phyloP scores from a whole-genome alignment of 2,329 filamentous ascomycete species.

The Apiospora phragmitis region DNA sequence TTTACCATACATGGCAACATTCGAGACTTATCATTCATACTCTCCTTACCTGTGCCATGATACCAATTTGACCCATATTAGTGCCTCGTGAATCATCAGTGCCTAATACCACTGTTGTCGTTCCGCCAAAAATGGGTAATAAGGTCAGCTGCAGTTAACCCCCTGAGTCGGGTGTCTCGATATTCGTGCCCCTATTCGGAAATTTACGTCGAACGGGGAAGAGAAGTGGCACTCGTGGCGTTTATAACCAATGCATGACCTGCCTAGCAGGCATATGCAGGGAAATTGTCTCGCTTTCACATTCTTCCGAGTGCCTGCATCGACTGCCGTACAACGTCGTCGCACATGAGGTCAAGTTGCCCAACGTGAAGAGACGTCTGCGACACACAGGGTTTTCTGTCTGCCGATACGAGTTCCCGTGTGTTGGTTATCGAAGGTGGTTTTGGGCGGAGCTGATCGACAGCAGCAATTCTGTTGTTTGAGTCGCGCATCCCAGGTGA shows the following conservation, averaged over 20 bases:
- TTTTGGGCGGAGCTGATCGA: not conserved
- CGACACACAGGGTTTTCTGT: not conserved
- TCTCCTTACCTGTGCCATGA: fast-evolving
- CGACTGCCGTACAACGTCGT: too few relatives aligned
- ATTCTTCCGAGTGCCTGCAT: not conserved
- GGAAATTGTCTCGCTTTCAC: not conserved
- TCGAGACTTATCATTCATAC: not conserved
- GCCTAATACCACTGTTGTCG: not conserved
- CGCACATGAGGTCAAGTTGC: not conserved
- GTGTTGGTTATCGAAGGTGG: not conserved
- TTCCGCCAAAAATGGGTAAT: not conserved
- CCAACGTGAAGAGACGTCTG: not conserved
- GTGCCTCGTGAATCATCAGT: not conserved
- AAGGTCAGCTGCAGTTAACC: not conserved
- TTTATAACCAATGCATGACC: not conserved
- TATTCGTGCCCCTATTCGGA: not conserved
- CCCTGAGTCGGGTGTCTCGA: not conserved
- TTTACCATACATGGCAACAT: not conserved
- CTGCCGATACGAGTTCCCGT: not conserved
- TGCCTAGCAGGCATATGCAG: not conserved
- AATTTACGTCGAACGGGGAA: not conserved
- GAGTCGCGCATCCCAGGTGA: not conserved
- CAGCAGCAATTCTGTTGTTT: not conserved
- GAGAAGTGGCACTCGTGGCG: not conserved
- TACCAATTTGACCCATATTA: too few relatives aligned